These are phyloP conservation scores for Geosmithia flava DNA, from an alignment of 2,329 filamentous ascomycete species.

Conservation along the genomic window DNA sequence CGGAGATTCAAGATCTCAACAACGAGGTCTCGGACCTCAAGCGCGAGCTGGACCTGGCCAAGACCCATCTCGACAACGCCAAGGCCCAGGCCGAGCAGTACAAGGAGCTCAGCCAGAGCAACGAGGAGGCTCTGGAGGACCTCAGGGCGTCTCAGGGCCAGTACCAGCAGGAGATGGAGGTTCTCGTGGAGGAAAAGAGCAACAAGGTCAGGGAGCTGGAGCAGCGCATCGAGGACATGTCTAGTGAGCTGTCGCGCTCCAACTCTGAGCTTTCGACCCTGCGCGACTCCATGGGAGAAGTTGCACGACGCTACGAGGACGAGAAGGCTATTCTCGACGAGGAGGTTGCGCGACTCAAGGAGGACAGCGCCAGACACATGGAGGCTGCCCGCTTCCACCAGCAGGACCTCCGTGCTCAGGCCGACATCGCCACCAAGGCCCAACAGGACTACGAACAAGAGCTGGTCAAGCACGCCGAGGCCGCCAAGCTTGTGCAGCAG, in stretches of 20 bases:
- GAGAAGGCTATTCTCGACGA: slow-evolving; percentile 70
- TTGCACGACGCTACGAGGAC: slow-evolving; percentile 58
- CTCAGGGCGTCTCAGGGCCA: slow-evolving; percentile 72
- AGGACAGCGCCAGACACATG: slow-evolving; percentile 68
- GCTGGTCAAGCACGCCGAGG: slow-evolving; percentile 87
- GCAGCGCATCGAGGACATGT: slow-evolving; percentile 73
- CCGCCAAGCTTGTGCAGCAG: slow-evolving; percentile 71
- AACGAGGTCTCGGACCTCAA: slow-evolving; percentile 78
- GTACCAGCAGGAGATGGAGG: slow-evolving; percentile 78
- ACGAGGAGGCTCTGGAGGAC: slow-evolving; percentile 77
- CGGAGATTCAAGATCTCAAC: slow-evolving; percentile 66
- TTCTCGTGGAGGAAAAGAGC: slow-evolving; percentile 64
- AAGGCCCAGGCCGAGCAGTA: slow-evolving; percentile 78
- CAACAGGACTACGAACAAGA: slow-evolving; percentile 95
- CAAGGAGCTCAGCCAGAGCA: slow-evolving; percentile 72
- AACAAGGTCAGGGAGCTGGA: slow-evolving; percentile 68
- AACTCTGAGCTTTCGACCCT: slow-evolving; percentile 74
- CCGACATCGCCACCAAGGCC: slow-evolving; percentile 82
- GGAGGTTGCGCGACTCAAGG: slow-evolving; percentile 70
- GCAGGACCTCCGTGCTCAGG: slow-evolving; percentile 84
- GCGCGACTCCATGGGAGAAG: slow-evolving; percentile 69
- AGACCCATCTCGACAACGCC: slow-evolving; percentile 67
- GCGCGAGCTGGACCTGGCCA: slow-evolving; percentile 72
- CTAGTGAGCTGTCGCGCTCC: slow-evolving; percentile 65
- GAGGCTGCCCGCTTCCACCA: slow-evolving; percentile 77